Evolutionary conservation across 441 rosid genomes (phyloP).

Genomic region (Sinapis alba): DNA sequence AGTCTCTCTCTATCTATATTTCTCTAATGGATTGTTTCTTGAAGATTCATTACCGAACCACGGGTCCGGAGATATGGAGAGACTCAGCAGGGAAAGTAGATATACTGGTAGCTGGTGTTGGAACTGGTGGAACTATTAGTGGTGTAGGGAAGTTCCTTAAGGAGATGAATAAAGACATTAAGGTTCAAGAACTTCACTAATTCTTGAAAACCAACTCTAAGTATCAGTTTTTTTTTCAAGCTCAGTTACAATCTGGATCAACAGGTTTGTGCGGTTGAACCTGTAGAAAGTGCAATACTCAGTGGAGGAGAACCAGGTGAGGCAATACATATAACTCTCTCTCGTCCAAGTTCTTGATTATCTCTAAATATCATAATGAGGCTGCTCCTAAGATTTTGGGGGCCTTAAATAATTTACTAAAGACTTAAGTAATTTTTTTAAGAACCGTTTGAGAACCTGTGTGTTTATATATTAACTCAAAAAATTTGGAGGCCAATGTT

Average conservation of each 20-base stretch:
- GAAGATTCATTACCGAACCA: conserved; percentile 64
- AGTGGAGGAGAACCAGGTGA: conserved; percentile 51
- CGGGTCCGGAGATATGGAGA: conserved; percentile 57
- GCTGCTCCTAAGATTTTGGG: too few species aligned
- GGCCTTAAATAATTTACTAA: too few species aligned
- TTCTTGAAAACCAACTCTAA: background rate
- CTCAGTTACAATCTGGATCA: conserved; percentile 8
- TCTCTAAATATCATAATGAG: background rate
- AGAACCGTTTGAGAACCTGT: too few species aligned
- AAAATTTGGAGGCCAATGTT: too few species aligned
- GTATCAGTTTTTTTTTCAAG: background rate
- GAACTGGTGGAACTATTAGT: conserved; percentile 83
- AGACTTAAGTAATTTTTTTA: too few species aligned
- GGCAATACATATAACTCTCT: background rate
- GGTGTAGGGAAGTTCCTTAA: conserved; percentile 79
- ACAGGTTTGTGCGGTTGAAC: conserved; percentile 57
- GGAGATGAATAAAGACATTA: conserved; percentile 63
- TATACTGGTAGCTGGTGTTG: conserved; percentile 66
- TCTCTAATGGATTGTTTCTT: conserved; percentile 8
- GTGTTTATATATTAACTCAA: too few species aligned
- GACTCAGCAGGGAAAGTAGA: conserved; percentile 76
- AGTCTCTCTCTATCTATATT: background rate
- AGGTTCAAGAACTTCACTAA: conserved; percentile 42
- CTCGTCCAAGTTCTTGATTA: background rate
- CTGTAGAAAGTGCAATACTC: conserved; percentile 52